A percentile compares a stretch with the other conserved stretches of the same genome.
These are phyloP conservation scores for Fraxinus cuspidata DNA, from an alignment of 257 asterid species.

Conservation along the genomic window DNA sequence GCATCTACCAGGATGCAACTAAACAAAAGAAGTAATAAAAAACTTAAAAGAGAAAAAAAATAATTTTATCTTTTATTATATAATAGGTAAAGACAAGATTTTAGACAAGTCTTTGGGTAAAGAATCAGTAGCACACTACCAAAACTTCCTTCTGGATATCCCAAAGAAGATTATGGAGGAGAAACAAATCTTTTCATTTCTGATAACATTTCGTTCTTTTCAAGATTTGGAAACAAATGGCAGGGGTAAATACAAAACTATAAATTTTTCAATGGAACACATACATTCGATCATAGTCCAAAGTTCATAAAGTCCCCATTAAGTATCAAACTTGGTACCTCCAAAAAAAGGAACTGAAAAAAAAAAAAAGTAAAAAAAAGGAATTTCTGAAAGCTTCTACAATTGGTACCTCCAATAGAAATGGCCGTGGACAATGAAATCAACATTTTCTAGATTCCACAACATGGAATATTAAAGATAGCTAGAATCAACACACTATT, in stretches of 20 bases:
- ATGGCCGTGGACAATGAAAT: not conserved
- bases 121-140: not conserved
- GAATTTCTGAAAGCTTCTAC: not conserved
- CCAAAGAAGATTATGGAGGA: not conserved
- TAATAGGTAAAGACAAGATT: not conserved
- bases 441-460: not conserved
- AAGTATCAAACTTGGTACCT: too few relatives aligned
- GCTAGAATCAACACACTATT: not conserved
- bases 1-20: not conserved
- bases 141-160: not conserved
- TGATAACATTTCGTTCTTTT: not conserved
- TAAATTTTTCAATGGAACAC: not conserved
- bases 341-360: not conserved
- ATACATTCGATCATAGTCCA: too few relatives aligned
- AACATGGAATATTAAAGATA: not conserved
- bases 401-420: not conserved
- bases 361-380: not conserved
- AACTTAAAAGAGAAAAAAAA: not conserved
- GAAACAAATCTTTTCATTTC: not conserved
- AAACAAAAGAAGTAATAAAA: not conserved
- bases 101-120: constrained; percentile 9
- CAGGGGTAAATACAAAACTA: not conserved
- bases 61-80: not conserved
- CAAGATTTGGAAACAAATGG: too few relatives aligned
- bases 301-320: too few relatives aligned